phyloP scores from a whole-genome alignment of 2,329 filamentous ascomycete species.

The Didymella pomorum region DNA sequence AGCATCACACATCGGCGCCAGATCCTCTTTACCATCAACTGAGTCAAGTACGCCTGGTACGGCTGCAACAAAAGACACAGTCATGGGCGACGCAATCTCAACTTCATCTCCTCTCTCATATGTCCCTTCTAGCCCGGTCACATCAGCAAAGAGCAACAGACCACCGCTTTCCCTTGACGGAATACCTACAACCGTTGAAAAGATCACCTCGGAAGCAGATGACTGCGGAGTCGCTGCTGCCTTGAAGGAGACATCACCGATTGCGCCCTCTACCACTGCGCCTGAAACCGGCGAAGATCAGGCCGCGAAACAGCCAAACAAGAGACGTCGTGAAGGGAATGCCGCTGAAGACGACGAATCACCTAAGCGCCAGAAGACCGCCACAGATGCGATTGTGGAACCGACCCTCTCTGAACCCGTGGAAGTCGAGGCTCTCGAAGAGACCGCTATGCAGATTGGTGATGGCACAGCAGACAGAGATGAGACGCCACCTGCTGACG shows the following conservation, averaged over 20 bases:
- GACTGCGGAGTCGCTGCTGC: background rate
- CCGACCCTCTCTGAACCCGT: background rate
- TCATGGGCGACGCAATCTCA: background rate
- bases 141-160: background rate
- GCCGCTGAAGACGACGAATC: background rate
- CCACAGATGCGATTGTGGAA: background rate
- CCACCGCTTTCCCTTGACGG: background rate
- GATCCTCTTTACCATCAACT: background rate
- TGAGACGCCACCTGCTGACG: background rate
- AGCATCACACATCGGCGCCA: background rate
- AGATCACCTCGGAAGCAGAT: background rate
- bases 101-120: background rate
- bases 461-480: background rate
- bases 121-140: background rate
- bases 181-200: background rate
- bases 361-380: background rate
- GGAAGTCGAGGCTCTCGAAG: conserved; percentile 2
- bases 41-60: background rate
- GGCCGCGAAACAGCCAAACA: conserved; percentile 1
- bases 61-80: background rate
- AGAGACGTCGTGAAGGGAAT: background rate
- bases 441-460: background rate
- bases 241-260: background rate
- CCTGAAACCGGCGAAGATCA: background rate
- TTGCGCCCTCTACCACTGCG: background rate